Conservation (phyloP, 352 stramenopile species). For the Pythium aristosporum region DNA sequence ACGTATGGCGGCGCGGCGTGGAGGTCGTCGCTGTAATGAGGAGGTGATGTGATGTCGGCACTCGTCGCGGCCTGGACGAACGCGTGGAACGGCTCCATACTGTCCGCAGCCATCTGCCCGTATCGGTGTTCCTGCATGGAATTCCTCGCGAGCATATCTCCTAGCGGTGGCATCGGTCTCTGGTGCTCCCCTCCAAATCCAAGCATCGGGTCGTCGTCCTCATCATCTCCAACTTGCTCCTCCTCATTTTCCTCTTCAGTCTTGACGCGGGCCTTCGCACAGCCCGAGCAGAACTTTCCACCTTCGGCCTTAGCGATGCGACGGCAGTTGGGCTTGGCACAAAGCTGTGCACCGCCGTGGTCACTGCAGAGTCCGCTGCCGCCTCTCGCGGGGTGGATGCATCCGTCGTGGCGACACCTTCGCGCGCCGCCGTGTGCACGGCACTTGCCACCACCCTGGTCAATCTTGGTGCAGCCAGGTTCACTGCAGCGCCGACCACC, state of each 20-base stretch:
- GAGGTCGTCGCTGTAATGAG: slow-evolving; percentile 1
- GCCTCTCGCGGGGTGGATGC: slow-evolving; percentile 56
- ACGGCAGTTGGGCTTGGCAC: slow-evolving; percentile 52
- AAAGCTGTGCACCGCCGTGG: slow-evolving; percentile 63
- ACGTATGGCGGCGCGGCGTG: not conserved
- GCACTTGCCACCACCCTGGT: slow-evolving; percentile 81
- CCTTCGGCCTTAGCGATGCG: slow-evolving; percentile 51
- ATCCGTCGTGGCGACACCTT: slow-evolving; percentile 55
- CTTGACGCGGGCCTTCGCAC: slow-evolving; percentile 29
- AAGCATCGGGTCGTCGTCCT: not conserved
- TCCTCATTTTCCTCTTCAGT: not conserved
- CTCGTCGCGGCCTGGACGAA: slow-evolving; percentile 17
- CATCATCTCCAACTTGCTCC: not conserved
- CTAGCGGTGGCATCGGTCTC: slow-evolving; percentile 9
- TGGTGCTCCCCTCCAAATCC: not conserved
- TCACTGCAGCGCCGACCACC: slow-evolving; percentile 71
- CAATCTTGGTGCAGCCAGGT: slow-evolving; percentile 73
- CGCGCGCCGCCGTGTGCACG: slow-evolving; percentile 70
- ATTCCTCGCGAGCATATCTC: slow-evolving; percentile 7
- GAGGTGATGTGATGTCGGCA: slow-evolving; percentile 5
- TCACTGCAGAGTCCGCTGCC: slow-evolving; percentile 58
- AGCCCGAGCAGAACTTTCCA: slow-evolving; percentile 43
- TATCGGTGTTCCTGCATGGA: not conserved
- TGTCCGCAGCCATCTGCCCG: not conserved
- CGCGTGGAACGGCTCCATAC: slow-evolving; percentile 22